Evolutionary conservation across 2,329 filamentous ascomycete species (phyloP), one percentile per base, ranked within the genome.

Genomic region (Botryosphaeria agaves): DNA sequence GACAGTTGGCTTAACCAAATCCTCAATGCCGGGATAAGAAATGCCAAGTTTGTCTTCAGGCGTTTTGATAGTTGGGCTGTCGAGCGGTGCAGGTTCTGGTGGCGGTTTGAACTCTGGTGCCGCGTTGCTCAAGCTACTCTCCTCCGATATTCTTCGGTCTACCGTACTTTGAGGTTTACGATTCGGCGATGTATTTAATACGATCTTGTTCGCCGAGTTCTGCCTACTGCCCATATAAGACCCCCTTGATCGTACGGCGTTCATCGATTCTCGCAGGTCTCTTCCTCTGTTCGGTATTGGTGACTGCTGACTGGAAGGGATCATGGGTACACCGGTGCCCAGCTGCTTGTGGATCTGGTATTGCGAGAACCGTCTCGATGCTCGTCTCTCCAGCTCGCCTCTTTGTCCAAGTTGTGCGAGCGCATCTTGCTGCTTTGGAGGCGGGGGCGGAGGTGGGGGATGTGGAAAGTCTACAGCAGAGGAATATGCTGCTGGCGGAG

Each of bases 341-440:
- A 95, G 62, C 44, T 93, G 84, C 48, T 94, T 95, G 27, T 83
- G 82, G 41, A 98, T 92, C 47, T 98, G 89, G 49, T 95, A 98
- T 31, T 84, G 80, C 2, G 89, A 95, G 49, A 95, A 98, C 45
- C 89, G 68, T 41, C 87, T 69, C 9, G 89, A 98, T 1, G 89
- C 89, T 48, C 89, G 70, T 47, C 89, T 72, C 55, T 98, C 89
- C 29, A 98, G 60, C 41, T 94, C 85, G 14, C 87, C 87, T 19
- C 85, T 85, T 52, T 84, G 73, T 54, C 95, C 89, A 40, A 98
- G 56, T 30, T 85, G 84, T 29, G 83, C 83, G 31, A 98, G 61
- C 4, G 89, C 89, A 59, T 92, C 91, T 43, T 89, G 80, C 43
- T 84, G 75, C 43, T 80, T 80, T 31, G 83, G 79, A 16, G 76